Evolutionary conservation across 371 early-diverging fungal species (phyloP).

Genomic region (Mucor circinelloides): DNA sequence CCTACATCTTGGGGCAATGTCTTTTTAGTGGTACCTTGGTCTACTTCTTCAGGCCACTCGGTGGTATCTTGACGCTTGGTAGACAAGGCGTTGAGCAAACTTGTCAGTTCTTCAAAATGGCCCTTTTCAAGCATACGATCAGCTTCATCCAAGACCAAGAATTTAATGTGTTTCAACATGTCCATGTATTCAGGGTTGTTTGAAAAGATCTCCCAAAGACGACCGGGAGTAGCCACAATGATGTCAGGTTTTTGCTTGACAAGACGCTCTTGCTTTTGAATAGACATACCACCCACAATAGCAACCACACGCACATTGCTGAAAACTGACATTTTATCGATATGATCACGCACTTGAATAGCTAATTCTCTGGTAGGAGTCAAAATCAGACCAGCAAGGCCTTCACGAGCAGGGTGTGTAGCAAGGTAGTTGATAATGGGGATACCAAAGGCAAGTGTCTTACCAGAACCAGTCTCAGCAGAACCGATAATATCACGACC

Average conservation of each 20-base stretch:
- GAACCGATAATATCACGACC: constrained; percentile 96
- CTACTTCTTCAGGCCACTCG: constrained; percentile 45
- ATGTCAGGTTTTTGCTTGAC: constrained; percentile 77
- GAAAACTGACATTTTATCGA: constrained; percentile 58
- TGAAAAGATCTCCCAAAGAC: constrained; percentile 91
- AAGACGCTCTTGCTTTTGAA: constrained; percentile 86
- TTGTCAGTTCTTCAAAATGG: constrained; percentile 79
- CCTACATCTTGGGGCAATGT: constrained; percentile 17
- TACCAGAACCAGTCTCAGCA: constrained; percentile 97
- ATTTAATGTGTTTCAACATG: constrained; percentile 54
- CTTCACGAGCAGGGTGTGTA: constrained; percentile 33
- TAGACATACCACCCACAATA: constrained; percentile 94
- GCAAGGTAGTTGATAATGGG: constrained; percentile 78
- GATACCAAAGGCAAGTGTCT: constrained; percentile 91
- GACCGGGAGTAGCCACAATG: constrained; percentile 97
- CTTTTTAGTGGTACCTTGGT: constrained; percentile 14
- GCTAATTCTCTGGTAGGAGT: constrained; percentile 95
- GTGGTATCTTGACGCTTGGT: constrained; percentile 51
- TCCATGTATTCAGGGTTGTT: constrained; percentile 60
- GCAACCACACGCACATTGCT: constrained; percentile 59
- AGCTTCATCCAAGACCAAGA: constrained; percentile 96
- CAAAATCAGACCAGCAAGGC: constrained; percentile 64
- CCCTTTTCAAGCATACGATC: constrained; percentile 96
- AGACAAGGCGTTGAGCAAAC: constrained; percentile 63
- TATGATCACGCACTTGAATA: constrained; percentile 83